phyloP scores from a whole-genome alignment of 2,329 filamentous ascomycete species.

The Phialophora chinensis region DNA sequence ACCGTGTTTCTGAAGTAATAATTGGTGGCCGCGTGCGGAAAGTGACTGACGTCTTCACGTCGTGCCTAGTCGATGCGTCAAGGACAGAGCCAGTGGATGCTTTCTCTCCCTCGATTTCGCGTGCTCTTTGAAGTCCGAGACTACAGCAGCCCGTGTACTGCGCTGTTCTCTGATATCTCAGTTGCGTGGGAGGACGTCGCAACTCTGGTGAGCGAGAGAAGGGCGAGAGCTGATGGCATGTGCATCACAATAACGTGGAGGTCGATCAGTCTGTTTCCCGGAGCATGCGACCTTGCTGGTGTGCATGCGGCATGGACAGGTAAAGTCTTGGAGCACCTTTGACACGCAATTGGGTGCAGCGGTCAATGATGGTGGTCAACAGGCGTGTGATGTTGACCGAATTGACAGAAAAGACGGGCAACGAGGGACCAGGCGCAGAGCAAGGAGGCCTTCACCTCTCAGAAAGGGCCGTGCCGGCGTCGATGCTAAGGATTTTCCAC shows the following conservation, averaged over 20 bases:
- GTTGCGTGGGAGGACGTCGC: constrained; percentile 15
- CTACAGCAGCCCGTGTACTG: constrained; percentile 14
- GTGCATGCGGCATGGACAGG: constrained; percentile 24
- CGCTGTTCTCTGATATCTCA: background rate
- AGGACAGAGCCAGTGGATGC: constrained; percentile 11
- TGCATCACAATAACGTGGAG: constrained; percentile 22
- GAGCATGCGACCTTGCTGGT: constrained; percentile 27
- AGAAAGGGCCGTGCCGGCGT: constrained; percentile 32
- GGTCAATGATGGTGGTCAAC: constrained; percentile 18
- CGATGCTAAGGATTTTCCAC: constrained; percentile 25
- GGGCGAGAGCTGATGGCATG: constrained; percentile 19
- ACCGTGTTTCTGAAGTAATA: background rate
- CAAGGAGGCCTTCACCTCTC: constrained; percentile 12
- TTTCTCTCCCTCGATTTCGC: constrained; percentile 7
- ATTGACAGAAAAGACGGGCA: constrained; percentile 27
- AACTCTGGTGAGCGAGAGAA: constrained; percentile 15
- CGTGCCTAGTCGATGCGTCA: background rate
- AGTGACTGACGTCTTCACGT: background rate
- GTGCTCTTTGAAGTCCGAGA: constrained; percentile 3
- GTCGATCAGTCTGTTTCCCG: constrained; percentile 23
- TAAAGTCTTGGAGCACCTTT: constrained; percentile 25
- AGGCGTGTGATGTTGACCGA: constrained; percentile 28
- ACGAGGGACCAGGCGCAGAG: constrained; percentile 25
- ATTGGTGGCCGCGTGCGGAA: background rate
- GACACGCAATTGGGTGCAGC: constrained; percentile 28